A percentile compares a stretch with the other conserved stretches of the same genome.
These are phyloP conservation scores for Raphanus hybrid DNA, from an alignment of 441 rosid species.

Conservation along the genomic window DNA sequence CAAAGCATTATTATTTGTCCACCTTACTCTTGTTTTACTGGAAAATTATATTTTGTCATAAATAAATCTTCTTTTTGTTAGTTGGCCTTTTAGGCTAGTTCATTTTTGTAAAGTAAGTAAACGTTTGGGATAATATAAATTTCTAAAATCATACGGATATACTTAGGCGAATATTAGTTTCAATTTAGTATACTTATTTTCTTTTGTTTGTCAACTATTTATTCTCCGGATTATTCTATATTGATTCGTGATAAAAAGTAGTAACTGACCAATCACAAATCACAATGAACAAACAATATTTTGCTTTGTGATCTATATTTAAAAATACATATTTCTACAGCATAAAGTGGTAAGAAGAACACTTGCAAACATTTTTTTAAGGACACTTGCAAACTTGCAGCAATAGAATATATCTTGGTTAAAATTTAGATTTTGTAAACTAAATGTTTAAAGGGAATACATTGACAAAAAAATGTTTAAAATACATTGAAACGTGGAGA, in stretches of 20 bases:
- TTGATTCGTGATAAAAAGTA: neutral
- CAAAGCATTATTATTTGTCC: constrained; percentile 31
- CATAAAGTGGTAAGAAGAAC: neutral
- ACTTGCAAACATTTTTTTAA: neutral
- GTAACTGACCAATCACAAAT: constrained; percentile 4
- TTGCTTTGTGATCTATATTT: neutral
- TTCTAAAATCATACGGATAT: constrained; percentile 18
- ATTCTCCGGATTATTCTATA: neutral
- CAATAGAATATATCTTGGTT: neutral
- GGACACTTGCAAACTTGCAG: neutral
- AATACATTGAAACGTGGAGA: neutral
- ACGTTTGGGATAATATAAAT: constrained; percentile 2
- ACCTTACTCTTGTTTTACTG: constrained; percentile 9
- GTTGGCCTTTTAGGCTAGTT: neutral
- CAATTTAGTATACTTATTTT: neutral
- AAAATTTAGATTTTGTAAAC: neutral
- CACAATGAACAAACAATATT: neutral
- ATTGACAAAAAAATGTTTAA: neutral
- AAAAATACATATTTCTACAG: too few relatives aligned
- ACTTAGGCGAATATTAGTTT: neutral
- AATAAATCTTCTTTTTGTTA: neutral
- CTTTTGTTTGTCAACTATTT: constrained; percentile 4
- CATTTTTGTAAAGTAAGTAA: constrained; percentile 9
- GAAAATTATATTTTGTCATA: neutral
- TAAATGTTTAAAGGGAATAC: neutral